Evolutionary conservation across 371 early-diverging fungal genomes (phyloP).

Genomic region (Rhizopus stolonifer): DNA sequence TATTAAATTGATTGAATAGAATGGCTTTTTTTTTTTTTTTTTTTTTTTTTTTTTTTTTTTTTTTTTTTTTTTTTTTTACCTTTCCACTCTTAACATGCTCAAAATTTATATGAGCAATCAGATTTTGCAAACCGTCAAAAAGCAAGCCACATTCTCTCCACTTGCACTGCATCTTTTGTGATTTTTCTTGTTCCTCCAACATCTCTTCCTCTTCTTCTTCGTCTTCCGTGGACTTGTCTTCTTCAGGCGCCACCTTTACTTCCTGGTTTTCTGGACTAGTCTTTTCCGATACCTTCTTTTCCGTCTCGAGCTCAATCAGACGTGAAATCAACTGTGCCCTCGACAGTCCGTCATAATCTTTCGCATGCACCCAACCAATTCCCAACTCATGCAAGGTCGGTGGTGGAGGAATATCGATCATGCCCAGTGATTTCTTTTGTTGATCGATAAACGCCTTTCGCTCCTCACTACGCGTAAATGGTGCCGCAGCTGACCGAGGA

Average conservation of each 20-base stretch:
- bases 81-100: constrained; percentile 68
- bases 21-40: neutral
- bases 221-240: constrained; percentile 21
- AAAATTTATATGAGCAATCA: constrained; percentile 63
- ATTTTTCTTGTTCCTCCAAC: neutral
- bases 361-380: constrained; percentile 10
- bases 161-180: constrained; percentile 37
- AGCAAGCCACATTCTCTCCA: constrained; percentile 59
- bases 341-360: constrained; percentile 24
- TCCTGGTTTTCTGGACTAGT: constrained; percentile 3
- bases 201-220: constrained; percentile 26
- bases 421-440: constrained; percentile 22
- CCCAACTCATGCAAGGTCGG: constrained; percentile 43
- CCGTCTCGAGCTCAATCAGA: constrained; percentile 19
- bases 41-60: no score
- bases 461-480: constrained; percentile 6
- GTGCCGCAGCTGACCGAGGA: constrained; percentile 21
- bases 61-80: constrained; percentile 29
- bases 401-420: constrained; percentile 30
- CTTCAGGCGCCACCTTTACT: constrained; percentile 9
- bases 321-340: constrained; percentile 28
- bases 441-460: constrained; percentile 17
- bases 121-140: constrained; percentile 43
- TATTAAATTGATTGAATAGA: neutral
- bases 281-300: constrained; percentile 15